These are phyloP conservation scores for Neofusicoccum kwambonambiense DNA, from an alignment of 2,329 filamentous ascomycete species.

Conservation along the genomic window DNA sequence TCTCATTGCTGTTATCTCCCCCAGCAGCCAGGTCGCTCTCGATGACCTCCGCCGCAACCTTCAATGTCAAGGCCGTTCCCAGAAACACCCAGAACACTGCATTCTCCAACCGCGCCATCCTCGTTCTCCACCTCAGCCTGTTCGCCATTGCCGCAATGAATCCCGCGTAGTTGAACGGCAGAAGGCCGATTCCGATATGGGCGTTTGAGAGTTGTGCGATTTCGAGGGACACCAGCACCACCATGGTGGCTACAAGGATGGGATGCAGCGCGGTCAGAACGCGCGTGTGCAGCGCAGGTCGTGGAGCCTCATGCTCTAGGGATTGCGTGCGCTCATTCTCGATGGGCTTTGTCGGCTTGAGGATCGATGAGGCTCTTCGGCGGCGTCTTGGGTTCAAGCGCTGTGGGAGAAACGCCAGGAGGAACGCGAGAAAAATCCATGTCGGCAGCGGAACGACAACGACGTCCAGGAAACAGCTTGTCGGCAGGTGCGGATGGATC, in stretches of 20 bases:
- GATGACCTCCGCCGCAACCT: slow-evolving; percentile 29
- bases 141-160: slow-evolving; percentile 30
- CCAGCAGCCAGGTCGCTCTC: slow-evolving; percentile 28
- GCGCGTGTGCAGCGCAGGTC: neutral
- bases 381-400: neutral
- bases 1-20: slow-evolving; percentile 19
- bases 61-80: slow-evolving; percentile 23
- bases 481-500: slow-evolving; percentile 34
- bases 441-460: slow-evolving; percentile 37
- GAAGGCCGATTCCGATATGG: slow-evolving; percentile 31
- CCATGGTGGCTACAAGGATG: slow-evolving; percentile 29
- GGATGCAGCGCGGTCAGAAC: slow-evolving; percentile 27
- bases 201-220: slow-evolving; percentile 32
- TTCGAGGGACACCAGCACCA: slow-evolving; percentile 34
- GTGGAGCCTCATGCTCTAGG: neutral
- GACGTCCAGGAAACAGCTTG: slow-evolving; percentile 37
- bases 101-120: slow-evolving; percentile 28
- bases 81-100: slow-evolving; percentile 28
- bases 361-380: neutral
- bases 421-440: slow-evolving; percentile 31
- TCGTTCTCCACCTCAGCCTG: slow-evolving; percentile 21
- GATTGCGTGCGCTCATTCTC: slow-evolving; percentile 3
- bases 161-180: slow-evolving; percentile 36
- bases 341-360: slow-evolving; percentile 7
- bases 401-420: slow-evolving; percentile 26